Percentiles rank a stretch among this genome's conserved stretches.
Evolutionary conservation across 202 grass and related monocot species (phyloP).

Genomic region (Carex sylvatica): DNA sequence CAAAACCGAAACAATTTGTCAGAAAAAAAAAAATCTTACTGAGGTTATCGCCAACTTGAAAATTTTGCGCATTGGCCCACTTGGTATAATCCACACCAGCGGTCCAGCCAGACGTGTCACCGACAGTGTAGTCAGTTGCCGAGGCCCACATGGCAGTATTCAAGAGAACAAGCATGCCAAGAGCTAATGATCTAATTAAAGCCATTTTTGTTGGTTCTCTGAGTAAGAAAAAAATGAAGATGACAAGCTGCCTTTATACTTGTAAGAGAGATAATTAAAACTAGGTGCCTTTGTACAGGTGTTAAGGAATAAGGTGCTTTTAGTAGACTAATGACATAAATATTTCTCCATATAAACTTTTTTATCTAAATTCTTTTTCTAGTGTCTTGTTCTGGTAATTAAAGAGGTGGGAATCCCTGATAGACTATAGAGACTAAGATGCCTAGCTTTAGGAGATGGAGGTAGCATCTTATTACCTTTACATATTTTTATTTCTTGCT

Average conservation of each 20-base stretch:
- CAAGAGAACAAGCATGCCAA: conserved; percentile 46
- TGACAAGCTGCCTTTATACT: conserved; percentile 1
- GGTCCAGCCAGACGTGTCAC: conserved; percentile 71
- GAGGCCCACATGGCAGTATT: conserved; percentile 21
- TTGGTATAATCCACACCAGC: conserved; percentile 52
- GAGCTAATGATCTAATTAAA: conserved; percentile 8
- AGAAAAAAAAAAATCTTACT: conserved; percentile 28
- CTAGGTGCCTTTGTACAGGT: conserved; percentile 7
- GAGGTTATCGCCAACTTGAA: conserved; percentile 54
- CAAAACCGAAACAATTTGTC: background rate
- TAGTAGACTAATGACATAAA: background rate
- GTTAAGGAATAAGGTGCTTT: background rate
- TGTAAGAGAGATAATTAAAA: background rate
- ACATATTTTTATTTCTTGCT: background rate
- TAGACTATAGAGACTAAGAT: background rate
- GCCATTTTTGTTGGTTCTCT: background rate
- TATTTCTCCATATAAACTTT: background rate
- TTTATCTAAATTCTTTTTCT: background rate
- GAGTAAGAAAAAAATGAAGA: background rate
- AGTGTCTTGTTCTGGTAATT: background rate
- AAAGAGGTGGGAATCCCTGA: background rate
- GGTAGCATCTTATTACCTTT: background rate
- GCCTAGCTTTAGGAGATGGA: conserved; percentile 9
- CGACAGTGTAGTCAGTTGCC: conserved; percentile 69
- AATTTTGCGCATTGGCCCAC: conserved; percentile 54